Conservation (phyloP, 805 yeast species). For the Pichia cephalocereana region DNA sequence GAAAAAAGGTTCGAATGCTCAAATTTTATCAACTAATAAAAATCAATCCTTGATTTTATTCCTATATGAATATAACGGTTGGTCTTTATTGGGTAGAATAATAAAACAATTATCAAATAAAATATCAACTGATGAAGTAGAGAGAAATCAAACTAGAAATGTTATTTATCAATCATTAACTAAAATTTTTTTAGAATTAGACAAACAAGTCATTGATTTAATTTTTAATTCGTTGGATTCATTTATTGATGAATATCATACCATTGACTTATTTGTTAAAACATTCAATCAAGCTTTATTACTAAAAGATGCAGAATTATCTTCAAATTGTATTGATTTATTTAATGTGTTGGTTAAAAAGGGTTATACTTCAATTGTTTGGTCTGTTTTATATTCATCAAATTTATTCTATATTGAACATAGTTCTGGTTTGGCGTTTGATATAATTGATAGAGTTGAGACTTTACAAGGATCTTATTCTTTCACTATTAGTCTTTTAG, state of each 20-base stretch:
- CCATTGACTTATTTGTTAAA: conserved; percentile 49
- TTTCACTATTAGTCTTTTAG: conserved; percentile 54
- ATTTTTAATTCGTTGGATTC: conserved; percentile 27
- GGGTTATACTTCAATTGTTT: conserved; percentile 55
- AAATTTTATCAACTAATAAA: conserved; percentile 17
- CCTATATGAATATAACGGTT: conserved; percentile 68
- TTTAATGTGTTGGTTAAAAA: conserved; percentile 36
- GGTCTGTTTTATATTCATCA: conserved; percentile 70
- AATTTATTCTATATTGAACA: conserved; percentile 52
- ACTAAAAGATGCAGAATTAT: conserved; percentile 37
- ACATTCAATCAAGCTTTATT: conserved; percentile 63
- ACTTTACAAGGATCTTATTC: conserved; percentile 56
- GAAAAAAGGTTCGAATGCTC: conserved; percentile 56
- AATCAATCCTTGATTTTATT: conserved; percentile 44
- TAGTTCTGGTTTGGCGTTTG: conserved; percentile 54
- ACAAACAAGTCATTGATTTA: conserved; percentile 20
- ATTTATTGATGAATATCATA: conserved; percentile 22
- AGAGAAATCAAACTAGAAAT: conserved; percentile 31
- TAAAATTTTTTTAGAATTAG: conserved; percentile 33
- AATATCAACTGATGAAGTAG: conserved; percentile 28
- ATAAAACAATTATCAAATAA: conserved; percentile 50
- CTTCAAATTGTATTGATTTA: conserved; percentile 39
- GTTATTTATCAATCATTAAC: conserved; percentile 46
- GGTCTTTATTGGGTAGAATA: conserved; percentile 77
- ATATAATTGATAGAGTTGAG: conserved; percentile 64